Evolutionary conservation across 768 basidiomycete genomes (phyloP).

Genomic region (Peribolospora baueri): DNA sequence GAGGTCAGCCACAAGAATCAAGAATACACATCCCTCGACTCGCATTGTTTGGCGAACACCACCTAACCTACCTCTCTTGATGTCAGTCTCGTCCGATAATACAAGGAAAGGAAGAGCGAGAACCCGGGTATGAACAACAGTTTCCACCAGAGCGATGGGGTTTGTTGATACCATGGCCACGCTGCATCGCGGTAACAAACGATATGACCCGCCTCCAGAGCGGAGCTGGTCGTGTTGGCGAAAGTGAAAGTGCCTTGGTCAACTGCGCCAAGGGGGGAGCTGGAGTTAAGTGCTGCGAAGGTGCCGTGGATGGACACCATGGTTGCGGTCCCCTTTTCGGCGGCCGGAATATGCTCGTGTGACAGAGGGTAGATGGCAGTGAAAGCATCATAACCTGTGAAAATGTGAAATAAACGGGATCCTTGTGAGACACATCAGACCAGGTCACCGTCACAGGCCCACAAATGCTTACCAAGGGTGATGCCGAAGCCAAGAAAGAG

Average conservation of each 20-base stretch:
- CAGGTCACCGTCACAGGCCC: no score
- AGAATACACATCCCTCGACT: background rate
- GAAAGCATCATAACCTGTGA: constrained; percentile 35
- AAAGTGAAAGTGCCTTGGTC: constrained; percentile 32
- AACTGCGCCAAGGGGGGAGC: constrained; percentile 29
- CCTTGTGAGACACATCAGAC: no score
- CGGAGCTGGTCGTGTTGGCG: constrained; percentile 19
- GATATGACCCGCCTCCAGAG: constrained; percentile 20
- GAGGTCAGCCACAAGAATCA: background rate
- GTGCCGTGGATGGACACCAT: constrained; percentile 36
- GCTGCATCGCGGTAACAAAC: constrained; percentile 46
- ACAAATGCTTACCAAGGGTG: constrained; percentile 32
- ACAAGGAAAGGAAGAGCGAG: constrained; percentile 43
- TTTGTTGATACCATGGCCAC: constrained; percentile 55
- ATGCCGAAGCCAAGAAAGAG: constrained; percentile 62
- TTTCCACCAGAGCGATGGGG: constrained; percentile 53
- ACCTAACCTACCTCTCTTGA: constrained; percentile 41
- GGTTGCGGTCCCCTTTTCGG: constrained; percentile 31
- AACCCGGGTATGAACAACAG: constrained; percentile 54
- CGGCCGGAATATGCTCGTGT: constrained; percentile 26
- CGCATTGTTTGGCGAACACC: background rate
- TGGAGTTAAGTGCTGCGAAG: constrained; percentile 24
- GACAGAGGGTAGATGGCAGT: constrained; percentile 36
- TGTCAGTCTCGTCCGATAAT: constrained; percentile 51
- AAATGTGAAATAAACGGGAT: no score